Conservation (phyloP, 192 early-diverging fungal genomes). For the Backusella luteola region DNA sequence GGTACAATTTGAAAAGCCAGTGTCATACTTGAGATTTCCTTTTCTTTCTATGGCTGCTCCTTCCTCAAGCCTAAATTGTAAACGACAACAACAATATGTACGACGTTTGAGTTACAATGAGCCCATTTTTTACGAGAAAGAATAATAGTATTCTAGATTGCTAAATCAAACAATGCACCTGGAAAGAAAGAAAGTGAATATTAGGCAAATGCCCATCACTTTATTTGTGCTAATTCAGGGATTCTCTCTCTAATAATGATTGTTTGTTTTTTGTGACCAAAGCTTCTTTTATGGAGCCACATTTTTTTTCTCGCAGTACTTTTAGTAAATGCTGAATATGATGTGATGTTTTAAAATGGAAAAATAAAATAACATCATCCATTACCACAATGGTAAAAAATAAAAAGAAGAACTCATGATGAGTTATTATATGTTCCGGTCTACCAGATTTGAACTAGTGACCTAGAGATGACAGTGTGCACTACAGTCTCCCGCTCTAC, state of each 20-base stretch:
- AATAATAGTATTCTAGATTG: too few species aligned
- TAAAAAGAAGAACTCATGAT: not conserved
- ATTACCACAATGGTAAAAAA: not conserved
- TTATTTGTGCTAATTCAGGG: not conserved
- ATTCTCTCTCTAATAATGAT: not conserved
- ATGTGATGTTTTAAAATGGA: too few species aligned
- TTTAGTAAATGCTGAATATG: not conserved
- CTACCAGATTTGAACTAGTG: slow-evolving; percentile 19
- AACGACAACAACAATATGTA: not conserved
- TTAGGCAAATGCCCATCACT: too few species aligned
- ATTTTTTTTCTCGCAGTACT: not conserved
- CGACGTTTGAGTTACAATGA: not conserved
- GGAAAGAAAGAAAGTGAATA: too few species aligned
- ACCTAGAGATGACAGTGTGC: slow-evolving; percentile 16
- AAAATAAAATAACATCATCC: too few species aligned
- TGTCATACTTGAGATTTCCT: not conserved
- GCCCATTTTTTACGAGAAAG: too few species aligned
- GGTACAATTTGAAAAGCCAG: not conserved
- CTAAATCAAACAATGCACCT: too few species aligned
- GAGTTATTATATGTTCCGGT: not conserved
- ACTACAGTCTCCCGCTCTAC: slow-evolving; percentile 73
- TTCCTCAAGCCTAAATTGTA: not conserved
- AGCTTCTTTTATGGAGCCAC: too few species aligned
- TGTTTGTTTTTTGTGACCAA: too few species aligned
- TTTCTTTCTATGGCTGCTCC: not conserved